Evolutionary conservation across 2,329 filamentous ascomycete species (phyloP), one percentile per base, ranked within the genome.

Genomic region (Coniella vitis): DNA sequence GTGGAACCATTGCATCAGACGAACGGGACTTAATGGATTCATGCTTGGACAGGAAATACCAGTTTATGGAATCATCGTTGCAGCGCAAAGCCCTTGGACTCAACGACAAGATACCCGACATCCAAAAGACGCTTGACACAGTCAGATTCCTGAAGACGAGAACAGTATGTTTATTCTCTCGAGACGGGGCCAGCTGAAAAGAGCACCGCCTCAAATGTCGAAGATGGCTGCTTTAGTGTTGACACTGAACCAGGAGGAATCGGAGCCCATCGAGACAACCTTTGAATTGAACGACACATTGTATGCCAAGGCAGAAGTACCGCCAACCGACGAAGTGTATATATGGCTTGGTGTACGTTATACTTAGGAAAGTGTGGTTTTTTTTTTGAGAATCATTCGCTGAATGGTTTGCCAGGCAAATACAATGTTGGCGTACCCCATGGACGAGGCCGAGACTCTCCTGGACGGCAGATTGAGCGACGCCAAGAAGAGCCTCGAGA

Each of bases 1-100:
- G n/a, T n/a, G n/a, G n/a, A n/a, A n/a, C n/a, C n/a, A n/a, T n/a
- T n/a, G n/a, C n/a, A n/a, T n/a, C n/a, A n/a, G n/a, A n/a, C n/a
- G n/a, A n/a, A n/a, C n/a, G n/a, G n/a, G n/a, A n/a, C 5, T 29
- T 29, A 29, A 29, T 10, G 10, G 5, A 29, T 29, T 5, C 25
- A 29, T 29, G 25, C 36, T 13, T 4, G 68, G 63, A 65, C 64
- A 95, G 90, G 59, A 98, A 98, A 77, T 98, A 98, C 73, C 93
- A 97, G 68, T 98, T 97, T 71, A 98, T 98, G 93, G 90, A 97
- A 71, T 75, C 86, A 64, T 97, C 95, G 68, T 87, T 93, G 51
- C 86, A 95, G 66, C 79, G 89, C 55, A 81, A 93, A 41, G 84
- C 87, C 46, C 75, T 78, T 4, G 90, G 90, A 2, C 72, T 98